Base-by-base conservation (phyloP, 805 yeast genomes). In the Saccharomycopsis amapae region DNA sequence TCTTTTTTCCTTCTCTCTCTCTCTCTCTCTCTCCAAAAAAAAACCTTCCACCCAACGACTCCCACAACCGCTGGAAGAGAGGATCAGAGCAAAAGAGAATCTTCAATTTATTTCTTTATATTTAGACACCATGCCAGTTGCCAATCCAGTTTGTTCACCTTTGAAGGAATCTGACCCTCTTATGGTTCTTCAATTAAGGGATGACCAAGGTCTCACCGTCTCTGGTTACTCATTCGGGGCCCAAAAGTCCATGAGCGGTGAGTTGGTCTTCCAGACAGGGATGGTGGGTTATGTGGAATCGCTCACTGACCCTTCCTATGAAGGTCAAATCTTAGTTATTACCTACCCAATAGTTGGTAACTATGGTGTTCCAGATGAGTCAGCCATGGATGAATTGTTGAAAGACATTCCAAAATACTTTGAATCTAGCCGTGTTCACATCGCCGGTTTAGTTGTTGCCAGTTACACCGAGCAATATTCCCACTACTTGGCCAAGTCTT, bases 201-300 rank as follows among this genome's bases (percentile, higher is more conserved):
- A 85, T 64, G 15, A n/a, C 10, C 36, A 7, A 13, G 96, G 96
- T 56, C 66, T 79, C 53, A 77, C 81, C 48, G 74, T 90, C 57
- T 93, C 87, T 68, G 98, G 98, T 68, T 87, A 84, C 71, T 90
- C 97, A 18, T 93, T 93, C 60, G 98, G 98, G 73, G 96, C 97
- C 46, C 81, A 81, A 52, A 78, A 73, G 50, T 65, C 95, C 22
- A 78, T 80, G 47, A 94, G 97, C 47, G 98, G 98, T 75, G 98
- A 93, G 71, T 78, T 94, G 58, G 98, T 93, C 51, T 93, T 93
- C 79, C 97, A 94, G 69, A 93, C 98, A 53, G 97, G 98, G 72
- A 89, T 93, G 96, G 97, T 93, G 57, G 98, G 98, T 52, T 93
- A 93, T 65, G 98, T 97, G 35, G 98, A 93, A 68, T 81, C 97